Base-by-base conservation (phyloP, 2,329 filamentous ascomycete species). In the Pseudocercospora fuligena region DNA sequence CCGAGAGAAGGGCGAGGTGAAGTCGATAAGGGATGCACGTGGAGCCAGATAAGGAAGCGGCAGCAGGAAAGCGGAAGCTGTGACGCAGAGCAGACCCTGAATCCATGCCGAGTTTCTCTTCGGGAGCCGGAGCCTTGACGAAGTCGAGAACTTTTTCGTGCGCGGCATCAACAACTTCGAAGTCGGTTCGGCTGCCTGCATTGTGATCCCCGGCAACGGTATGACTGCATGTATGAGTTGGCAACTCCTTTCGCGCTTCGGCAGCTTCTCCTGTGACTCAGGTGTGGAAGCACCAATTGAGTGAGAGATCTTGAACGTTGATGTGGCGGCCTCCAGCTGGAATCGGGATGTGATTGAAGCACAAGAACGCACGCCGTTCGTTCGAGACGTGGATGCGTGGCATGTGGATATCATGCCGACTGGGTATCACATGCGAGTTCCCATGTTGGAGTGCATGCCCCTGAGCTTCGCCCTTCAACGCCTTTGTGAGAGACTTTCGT, bases 51-150 rank as follows among this genome's bases (percentile, higher is more conserved):
- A 16, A n/a, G 16, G 21, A 14, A 54, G 51, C 51, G 51, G 16
- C 23, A 16, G 27, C 23, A 56, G 51, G 51, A 56, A 23, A 36
- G 33, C 33, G 40, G n/a, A 40, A 40, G 51, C 23, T 54, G 51
- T 54, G 51, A 54, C 51, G 51, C 51, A 54, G 49, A 27, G 23
- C 49, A 53, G 47, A 29, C 49, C 23, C 49, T 54, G 49, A 54
- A 25, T 54, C 19, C 49, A 25, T 54, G 49, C 49, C 49, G 23
- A 54, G 25, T 27, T 54, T 54, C 49, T 29, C 23, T 54, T 29
- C 23, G 29, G 49, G 49, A 53, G 49, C 49, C 49, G 49, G 49
- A 53, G 49, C 9, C 31, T 33, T 33, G 31, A 33, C 31, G 31
- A 14, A 33, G 49, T 53, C 19, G 49, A 53, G 49, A 53, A 7